A percentile compares a stretch with the other conserved stretches of the same genome.
phyloP scores from a whole-genome alignment of 495 filamentous ascomycete species.

The Cairneyella variabilis region DNA sequence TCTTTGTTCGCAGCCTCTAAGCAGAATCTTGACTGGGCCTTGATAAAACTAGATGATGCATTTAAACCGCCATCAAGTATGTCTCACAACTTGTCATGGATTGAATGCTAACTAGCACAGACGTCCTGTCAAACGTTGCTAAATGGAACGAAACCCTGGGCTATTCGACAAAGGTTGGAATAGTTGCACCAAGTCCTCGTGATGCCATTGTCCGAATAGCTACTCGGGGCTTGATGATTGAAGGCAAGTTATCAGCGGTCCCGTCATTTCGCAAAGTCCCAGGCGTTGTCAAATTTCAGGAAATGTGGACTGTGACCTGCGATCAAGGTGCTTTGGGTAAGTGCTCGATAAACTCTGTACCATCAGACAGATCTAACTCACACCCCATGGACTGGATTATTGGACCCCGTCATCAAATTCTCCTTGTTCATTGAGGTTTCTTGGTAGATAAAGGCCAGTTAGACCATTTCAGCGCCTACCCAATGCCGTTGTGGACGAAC shows the following conservation, averaged over 20 bases:
- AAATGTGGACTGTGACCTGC: conserved; percentile 1
- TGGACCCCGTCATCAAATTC: too few relatives aligned
- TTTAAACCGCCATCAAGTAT: too few relatives aligned
- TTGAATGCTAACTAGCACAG: background rate
- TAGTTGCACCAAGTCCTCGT: background rate
- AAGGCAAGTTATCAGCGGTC: background rate
- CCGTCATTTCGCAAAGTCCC: background rate
- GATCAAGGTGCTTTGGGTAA: background rate
- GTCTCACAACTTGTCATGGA: too few relatives aligned
- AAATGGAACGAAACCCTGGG: background rate
- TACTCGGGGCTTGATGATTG: background rate
- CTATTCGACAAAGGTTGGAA: background rate
- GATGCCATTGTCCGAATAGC: background rate
- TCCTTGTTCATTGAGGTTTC: too few relatives aligned
- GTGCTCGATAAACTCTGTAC: background rate
- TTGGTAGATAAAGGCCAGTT: too few relatives aligned
- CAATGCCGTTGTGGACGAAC: too few relatives aligned
- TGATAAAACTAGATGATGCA: too few relatives aligned
- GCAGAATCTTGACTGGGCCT: too few relatives aligned
- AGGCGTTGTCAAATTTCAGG: background rate
- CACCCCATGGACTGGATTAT: too few relatives aligned
- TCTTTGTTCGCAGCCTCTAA: too few relatives aligned
- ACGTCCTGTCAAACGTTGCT: background rate
- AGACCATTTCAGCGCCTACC: too few relatives aligned
- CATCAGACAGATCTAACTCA: background rate